phyloP scores from a whole-genome alignment of 2,329 filamentous ascomycete species.

The Fusarium siculi region DNA sequence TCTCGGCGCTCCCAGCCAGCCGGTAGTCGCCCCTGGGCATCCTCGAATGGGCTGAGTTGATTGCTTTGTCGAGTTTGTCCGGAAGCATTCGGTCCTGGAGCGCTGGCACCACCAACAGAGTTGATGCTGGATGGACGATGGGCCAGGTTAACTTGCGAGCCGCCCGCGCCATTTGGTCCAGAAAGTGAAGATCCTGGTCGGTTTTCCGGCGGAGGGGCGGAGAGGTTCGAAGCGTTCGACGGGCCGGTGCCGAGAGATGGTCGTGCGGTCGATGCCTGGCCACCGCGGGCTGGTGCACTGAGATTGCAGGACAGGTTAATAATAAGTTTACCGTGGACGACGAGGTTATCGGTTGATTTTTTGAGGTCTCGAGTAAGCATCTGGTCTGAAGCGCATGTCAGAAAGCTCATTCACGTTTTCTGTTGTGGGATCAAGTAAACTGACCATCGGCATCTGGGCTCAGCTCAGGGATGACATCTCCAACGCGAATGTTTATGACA shows the following conservation, averaged over 20 bases:
- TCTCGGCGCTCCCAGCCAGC: slow-evolving; percentile 96
- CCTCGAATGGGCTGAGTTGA: slow-evolving; percentile 89
- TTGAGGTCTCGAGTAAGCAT: slow-evolving; percentile 98
- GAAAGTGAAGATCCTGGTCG: slow-evolving; percentile 66
- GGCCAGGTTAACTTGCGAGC: slow-evolving; percentile 55
- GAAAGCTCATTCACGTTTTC: slow-evolving; percentile 43
- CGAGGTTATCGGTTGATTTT: slow-evolving; percentile 97
- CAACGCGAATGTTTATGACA: slow-evolving; percentile 96
- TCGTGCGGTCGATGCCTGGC: slow-evolving; percentile 56
- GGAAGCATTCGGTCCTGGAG: slow-evolving; percentile 46
- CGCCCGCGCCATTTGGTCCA: slow-evolving; percentile 56
- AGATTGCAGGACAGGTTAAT: slow-evolving; percentile 96
- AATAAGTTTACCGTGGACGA: slow-evolving; percentile 97
- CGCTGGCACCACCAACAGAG: slow-evolving; percentile 47
- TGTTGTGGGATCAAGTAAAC: slow-evolving; percentile 45
- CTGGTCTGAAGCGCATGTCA: slow-evolving; percentile 72
- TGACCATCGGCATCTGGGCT: slow-evolving; percentile 90
- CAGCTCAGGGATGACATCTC: slow-evolving; percentile 87
- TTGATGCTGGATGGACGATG: slow-evolving; percentile 61
- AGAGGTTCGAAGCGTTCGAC: slow-evolving; percentile 58
- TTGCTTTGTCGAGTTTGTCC: slow-evolving; percentile 49
- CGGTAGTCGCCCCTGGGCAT: slow-evolving; percentile 91
- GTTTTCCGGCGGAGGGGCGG: slow-evolving; percentile 57
- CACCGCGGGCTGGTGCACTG: slow-evolving; percentile 70
- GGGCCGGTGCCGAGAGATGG: slow-evolving; percentile 57